phyloP scores from a whole-genome alignment of 345 rosid genomes.

The Eucalyptus cladocalyx region DNA sequence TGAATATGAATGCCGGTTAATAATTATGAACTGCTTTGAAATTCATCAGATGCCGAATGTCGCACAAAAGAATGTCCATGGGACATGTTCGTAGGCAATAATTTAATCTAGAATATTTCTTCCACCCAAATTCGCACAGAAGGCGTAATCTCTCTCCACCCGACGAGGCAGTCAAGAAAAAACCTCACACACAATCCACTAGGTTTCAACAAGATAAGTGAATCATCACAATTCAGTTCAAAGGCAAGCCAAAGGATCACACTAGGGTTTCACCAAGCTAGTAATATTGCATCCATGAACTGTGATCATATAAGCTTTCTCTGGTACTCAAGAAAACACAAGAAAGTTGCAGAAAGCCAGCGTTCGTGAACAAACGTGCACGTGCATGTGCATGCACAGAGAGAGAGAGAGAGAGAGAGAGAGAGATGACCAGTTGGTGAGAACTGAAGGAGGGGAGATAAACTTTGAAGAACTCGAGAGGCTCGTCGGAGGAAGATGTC shows the following conservation, averaged over 20 bases:
- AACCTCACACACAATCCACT: neutral
- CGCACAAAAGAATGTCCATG: neutral
- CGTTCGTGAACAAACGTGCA: neutral
- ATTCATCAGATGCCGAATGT: neutral
- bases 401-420: neutral
- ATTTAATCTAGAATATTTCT: neutral
- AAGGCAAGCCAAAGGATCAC: neutral
- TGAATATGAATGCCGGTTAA: neutral
- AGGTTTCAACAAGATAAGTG: neutral
- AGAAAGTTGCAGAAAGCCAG: neutral
- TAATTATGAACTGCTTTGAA: neutral
- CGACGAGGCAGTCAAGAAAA: neutral
- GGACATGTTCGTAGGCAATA: neutral
- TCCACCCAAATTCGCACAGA: neutral
- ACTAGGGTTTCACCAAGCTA: neutral
- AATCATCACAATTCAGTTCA: neutral
- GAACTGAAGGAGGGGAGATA: neutral
- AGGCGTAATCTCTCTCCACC: neutral
- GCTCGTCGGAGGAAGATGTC: neutral
- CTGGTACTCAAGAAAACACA: neutral
- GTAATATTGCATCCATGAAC: neutral
- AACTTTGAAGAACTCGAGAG: conserved; percentile 1
- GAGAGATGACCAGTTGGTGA: neutral
- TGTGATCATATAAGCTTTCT: neutral
- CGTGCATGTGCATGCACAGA: neutral